Percentiles rank a stretch among this genome's conserved stretches.
Conservation (phyloP, 345 rosid species). For the Eucalyptus caleyi region DNA sequence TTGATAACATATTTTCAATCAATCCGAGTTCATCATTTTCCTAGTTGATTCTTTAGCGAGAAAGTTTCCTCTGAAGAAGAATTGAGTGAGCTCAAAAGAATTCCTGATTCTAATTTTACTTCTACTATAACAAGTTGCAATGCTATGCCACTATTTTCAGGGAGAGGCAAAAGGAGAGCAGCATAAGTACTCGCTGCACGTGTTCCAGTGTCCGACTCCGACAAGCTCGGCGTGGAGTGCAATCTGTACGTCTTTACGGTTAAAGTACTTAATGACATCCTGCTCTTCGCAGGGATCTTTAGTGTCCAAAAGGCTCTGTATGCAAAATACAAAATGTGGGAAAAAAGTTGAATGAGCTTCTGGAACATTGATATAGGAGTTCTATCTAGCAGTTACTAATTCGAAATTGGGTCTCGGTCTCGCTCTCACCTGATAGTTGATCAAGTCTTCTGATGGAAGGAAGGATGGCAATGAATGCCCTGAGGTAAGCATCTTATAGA, state of each 20-base stretch:
- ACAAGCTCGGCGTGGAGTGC: conserved; percentile 31
- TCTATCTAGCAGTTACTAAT: background rate
- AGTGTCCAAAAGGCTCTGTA: background rate
- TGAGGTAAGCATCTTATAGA: background rate
- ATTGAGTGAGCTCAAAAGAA: background rate
- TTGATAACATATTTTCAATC: background rate
- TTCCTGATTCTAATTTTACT: background rate
- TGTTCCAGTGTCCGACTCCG: conserved; percentile 13
- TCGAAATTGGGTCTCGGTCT: background rate
- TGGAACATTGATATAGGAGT: background rate
- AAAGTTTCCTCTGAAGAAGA: background rate
- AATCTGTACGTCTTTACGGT: conserved; percentile 34
- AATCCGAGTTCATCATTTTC: background rate
- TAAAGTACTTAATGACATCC: conserved; percentile 16
- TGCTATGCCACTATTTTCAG: background rate
- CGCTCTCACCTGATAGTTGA: background rate
- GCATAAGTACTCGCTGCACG: conserved; percentile 17
- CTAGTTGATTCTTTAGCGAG: background rate
- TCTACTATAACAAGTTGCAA: background rate
- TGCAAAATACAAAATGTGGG: background rate
- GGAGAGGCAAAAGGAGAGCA: background rate
- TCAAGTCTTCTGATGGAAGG: background rate
- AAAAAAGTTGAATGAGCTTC: background rate
- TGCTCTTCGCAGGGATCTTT: conserved; percentile 22
- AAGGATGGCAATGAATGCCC: background rate